Base-by-base conservation (phyloP, 805 yeast genomes). In the Spathaspora sp. region DNA sequence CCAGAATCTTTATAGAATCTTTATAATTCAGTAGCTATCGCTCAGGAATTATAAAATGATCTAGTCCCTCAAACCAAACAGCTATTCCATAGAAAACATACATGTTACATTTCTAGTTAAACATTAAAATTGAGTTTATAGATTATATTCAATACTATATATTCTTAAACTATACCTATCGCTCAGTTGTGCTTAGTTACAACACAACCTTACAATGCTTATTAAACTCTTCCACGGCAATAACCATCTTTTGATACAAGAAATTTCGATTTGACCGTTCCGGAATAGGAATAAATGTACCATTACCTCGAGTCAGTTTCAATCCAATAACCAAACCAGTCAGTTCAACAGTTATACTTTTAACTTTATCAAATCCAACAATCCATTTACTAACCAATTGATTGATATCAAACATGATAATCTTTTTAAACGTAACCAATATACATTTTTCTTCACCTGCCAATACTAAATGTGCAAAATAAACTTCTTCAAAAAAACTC, bases 151-250 rank as follows among this genome's bases (percentile, higher is more conserved):
- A n/a, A n/a, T n/a, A n/a, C n/a, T n/a, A n/a, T n/a, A n/a, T n/a
- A n/a, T n/a, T n/a, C n/a, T n/a, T n/a, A n/a, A n/a, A n/a, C n/a
- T n/a, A n/a, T n/a, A n/a, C n/a, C 44, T 31, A 31, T 31, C 12
- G 35, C 35, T 31, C 35, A 14, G n/a, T 31, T 31, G 8, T n/a
- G n/a, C n/a, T n/a, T n/a, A 31, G n/a, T n/a, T 35, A 59, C 23
- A 59, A 42, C 8, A 61, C 59, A 14, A 83, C 84, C 60, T 82
- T 86, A 57, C 87, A 83, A 49, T 73, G 78, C 67, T 84, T 83
- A 62, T 92, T 93, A 70, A 77, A 91, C 60, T 86, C 89, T 19
- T 77, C 80, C 16, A 90, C 98, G 1, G 97, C 97, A 53, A 86
- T 69, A 3, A 85, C 86, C 59, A 94, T 87, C 61, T 80, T 80